These are phyloP conservation scores for Brassica rapa DNA, from an alignment of 345 rosid genomes.

Conservation along the genomic window DNA sequence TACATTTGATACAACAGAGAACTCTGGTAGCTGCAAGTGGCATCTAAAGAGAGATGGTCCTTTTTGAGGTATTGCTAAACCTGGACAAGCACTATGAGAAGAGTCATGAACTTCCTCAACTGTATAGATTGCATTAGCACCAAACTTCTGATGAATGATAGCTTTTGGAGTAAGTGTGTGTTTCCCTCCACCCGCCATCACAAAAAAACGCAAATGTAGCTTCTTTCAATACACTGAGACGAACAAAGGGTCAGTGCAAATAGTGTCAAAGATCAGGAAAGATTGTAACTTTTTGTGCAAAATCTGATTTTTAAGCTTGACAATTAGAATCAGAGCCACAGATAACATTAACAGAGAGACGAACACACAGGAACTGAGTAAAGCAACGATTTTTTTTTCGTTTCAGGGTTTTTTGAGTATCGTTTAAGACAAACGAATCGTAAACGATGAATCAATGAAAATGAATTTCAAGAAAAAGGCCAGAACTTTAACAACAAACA, in stretches of 20 bases:
- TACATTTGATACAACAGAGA: slow-evolving; percentile 56
- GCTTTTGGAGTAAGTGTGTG: slow-evolving; percentile 71
- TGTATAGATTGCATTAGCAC: slow-evolving; percentile 59
- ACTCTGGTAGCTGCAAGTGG: slow-evolving; percentile 76
- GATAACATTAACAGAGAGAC: background rate
- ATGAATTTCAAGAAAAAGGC: background rate
- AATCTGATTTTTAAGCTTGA: background rate
- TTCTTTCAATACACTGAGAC: slow-evolving; percentile 17
- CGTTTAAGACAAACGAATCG: slow-evolving; percentile 16
- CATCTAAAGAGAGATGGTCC: slow-evolving; percentile 79
- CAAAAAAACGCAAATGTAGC: slow-evolving; percentile 27
- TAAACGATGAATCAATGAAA: background rate
- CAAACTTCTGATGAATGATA: slow-evolving; percentile 70
- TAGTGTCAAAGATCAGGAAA: background rate
- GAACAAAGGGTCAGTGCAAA: slow-evolving; percentile 2
- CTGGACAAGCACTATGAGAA: slow-evolving; percentile 73
- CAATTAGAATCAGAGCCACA: slow-evolving; percentile 3
- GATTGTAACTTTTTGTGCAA: slow-evolving; percentile 15
- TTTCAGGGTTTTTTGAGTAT: background rate
- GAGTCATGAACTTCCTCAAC: slow-evolving; percentile 72
- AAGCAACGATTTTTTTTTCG: slow-evolving; percentile 21
- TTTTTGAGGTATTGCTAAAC: slow-evolving; percentile 73
- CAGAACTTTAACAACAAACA: background rate
- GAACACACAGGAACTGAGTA: background rate
- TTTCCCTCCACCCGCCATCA: slow-evolving; percentile 46